These are phyloP conservation scores for Trametes meyenii DNA, from an alignment of 768 basidiomycete species.

Conservation along the genomic window DNA sequence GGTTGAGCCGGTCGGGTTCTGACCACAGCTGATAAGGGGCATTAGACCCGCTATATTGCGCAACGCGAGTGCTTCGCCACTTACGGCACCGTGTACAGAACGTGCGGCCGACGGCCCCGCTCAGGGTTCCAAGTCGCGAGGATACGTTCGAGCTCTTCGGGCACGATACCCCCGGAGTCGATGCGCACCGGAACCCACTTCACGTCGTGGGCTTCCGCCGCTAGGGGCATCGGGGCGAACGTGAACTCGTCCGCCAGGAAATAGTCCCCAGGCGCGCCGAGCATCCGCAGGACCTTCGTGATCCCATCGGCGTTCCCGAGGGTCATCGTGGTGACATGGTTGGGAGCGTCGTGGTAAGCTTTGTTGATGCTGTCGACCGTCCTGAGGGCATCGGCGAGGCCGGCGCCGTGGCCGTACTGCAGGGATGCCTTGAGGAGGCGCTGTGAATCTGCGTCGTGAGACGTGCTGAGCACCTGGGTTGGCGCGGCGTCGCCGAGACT, in stretches of 20 bases:
- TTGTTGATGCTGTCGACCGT: conserved; percentile 37
- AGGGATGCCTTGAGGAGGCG: conserved; percentile 34
- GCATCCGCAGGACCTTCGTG: conserved; percentile 43
- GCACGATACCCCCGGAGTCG: conserved; percentile 51
- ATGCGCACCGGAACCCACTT: conserved; percentile 48
- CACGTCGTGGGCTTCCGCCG: conserved; percentile 41
- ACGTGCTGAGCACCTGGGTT: conserved; percentile 28
- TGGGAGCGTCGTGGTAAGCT: conserved; percentile 36
- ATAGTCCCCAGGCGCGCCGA: conserved; percentile 43
- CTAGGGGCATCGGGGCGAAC: conserved; percentile 43
- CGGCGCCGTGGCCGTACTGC: conserved; percentile 41
- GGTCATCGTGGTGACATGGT: conserved; percentile 39
- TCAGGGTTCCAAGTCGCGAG: conserved; percentile 47
- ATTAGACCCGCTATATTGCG: background rate
- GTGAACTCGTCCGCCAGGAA: conserved; percentile 49
- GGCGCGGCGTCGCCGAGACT: conserved; percentile 23
- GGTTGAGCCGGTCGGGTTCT: conserved; percentile 57
- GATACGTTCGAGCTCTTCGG: conserved; percentile 48
- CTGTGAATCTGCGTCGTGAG: conserved; percentile 26
- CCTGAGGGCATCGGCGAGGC: conserved; percentile 33
- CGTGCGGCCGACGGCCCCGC: conserved; percentile 50
- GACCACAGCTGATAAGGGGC: conserved; percentile 30
- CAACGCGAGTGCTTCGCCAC: conserved; percentile 21
- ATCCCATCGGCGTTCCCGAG: conserved; percentile 45
- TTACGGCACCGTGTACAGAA: conserved; percentile 52